Evolutionary conservation across 345 rosid genomes (phyloP).

Genomic region (Citrus sinensis): DVS_A1.0 CM039169.1:11364001-11364500

Average conservation of each 20-base stretch:
- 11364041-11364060: neutral
- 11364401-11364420: neutral
- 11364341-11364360: constrained; percentile 19
- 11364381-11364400: constrained; percentile 16
- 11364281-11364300: constrained; percentile 6
- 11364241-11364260: constrained; percentile 24
- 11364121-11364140: constrained; percentile 19
- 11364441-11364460: neutral
- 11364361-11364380: constrained; percentile 47
- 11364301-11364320: constrained; percentile 32
- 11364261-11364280: constrained; percentile 20
- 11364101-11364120: constrained; percentile 1
- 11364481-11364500: constrained; percentile 53
- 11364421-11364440: neutral
- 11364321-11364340: constrained; percentile 23
- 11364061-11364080: neutral
- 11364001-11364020: neutral
- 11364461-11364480: constrained; percentile 18
- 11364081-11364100: neutral
- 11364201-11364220: neutral
- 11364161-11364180: neutral
- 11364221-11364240: constrained; percentile 13
- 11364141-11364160: constrained; percentile 14
- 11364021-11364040: neutral
- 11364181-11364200: neutral